Evolutionary conservation across 139 green algal genomes (phyloP), one percentile per base, ranked within the genome.

Genomic region (Tetradesmus obliquus): DNA sequence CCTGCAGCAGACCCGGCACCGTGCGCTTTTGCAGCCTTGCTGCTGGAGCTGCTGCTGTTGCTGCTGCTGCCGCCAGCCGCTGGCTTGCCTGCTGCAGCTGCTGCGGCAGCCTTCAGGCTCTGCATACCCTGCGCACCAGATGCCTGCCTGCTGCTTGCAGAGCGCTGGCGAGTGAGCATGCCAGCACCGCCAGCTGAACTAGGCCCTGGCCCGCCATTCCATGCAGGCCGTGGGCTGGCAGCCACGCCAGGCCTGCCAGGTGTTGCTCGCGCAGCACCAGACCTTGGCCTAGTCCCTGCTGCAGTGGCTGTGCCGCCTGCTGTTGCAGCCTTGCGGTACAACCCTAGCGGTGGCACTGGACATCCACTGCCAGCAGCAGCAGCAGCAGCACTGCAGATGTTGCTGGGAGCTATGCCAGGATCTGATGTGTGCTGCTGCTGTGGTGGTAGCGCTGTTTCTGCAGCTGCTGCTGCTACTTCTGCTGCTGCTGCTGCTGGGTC

Each of bases 11-110:
- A 32, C 60, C 54, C 82, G 10, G 8, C 51, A 86, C n/a, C 10
- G 4, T 66, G 81, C 3, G 53, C 32, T 10, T 80, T 57, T 20
- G 62, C 85, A 60, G 24, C 54, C 55, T 69, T 55, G 45, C 81
- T 86, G 81, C 81, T 86, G 81, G 20, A 58, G 81, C 81, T 55
- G 55, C 81, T 60, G 81, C 81, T 60, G 81, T 22, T 32, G 81
- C 79, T 71, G 19, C 60, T 85, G 79, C 81, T 86, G 81, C 81
- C 8, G 10, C 7, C 60, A 71, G 60, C 60, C 2, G 60, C 66
- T 76, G 76, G 8, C 76, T 53, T 82, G 24, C 76, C 76, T 53
- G 76, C n/a, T 55, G 76, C 76, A 51, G n/a, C 66, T 76, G 66
- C 66, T 76, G 62, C 62, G 8, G 81, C 81, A 57, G 81, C 81